These are phyloP conservation scores for Apiotrichum gamsii DNA, from an alignment of 1,284 basidiomycete genomes.

Conservation along the genomic window DNA sequence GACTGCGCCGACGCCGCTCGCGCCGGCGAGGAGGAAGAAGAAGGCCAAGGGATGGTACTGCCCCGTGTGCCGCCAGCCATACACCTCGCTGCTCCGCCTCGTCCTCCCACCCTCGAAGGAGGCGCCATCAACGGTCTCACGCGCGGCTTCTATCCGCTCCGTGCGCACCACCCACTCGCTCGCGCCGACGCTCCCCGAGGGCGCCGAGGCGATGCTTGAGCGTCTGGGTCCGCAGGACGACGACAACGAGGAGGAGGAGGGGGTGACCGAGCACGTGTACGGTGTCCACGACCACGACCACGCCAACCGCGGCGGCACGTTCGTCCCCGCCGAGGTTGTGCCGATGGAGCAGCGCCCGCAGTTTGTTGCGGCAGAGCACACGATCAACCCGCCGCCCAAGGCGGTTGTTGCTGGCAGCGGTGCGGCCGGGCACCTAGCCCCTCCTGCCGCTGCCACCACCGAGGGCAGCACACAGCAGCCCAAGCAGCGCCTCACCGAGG, in stretches of 20 bases:
- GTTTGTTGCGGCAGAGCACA: constrained; percentile 20
- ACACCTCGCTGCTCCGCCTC: constrained; percentile 76
- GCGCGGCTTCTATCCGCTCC: constrained; percentile 26
- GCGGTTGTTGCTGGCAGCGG: background rate
- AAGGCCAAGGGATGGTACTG: constrained; percentile 94
- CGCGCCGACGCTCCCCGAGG: constrained; percentile 44
- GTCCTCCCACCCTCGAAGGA: constrained; percentile 59
- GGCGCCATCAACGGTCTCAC: constrained; percentile 13
- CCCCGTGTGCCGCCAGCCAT: constrained; percentile 85
- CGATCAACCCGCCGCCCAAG: constrained; percentile 2
- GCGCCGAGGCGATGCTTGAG: constrained; percentile 46
- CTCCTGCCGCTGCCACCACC: too few species aligned
- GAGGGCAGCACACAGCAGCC: too few species aligned
- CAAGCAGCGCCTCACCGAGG: background rate
- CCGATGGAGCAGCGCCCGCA: constrained; percentile 11
- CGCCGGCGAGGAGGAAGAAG: constrained; percentile 60
- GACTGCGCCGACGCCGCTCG: constrained; percentile 44
- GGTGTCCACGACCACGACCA: constrained; percentile 6
- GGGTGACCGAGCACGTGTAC: constrained; percentile 1
- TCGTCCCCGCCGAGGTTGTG: constrained; percentile 2
- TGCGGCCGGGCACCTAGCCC: too few species aligned
- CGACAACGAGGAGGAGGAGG: constrained; percentile 5
- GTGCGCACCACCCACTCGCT: constrained; percentile 23
- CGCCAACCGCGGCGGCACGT: background rate
- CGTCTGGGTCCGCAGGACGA: constrained; percentile 23